These are phyloP conservation scores for Flueggea neowawraea DNA, from an alignment of 441 rosid genomes.

Conservation along the genomic window DNA sequence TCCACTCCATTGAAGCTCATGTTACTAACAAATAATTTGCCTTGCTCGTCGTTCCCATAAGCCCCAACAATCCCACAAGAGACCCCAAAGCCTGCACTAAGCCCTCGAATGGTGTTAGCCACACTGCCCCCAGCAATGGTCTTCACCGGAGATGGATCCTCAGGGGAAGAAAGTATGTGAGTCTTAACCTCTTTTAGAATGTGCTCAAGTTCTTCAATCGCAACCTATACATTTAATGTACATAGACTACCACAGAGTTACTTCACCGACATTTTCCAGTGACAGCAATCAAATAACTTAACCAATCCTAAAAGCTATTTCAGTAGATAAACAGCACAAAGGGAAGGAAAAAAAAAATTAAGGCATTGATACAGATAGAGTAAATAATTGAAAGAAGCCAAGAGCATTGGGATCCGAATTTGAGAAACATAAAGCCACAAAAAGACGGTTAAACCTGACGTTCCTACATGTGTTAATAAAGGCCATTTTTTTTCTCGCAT, in stretches of 20 bases:
- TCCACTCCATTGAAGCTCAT: conserved; percentile 75
- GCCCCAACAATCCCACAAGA: conserved; percentile 79
- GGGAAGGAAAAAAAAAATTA: too few relatives aligned
- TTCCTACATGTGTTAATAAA: too few relatives aligned
- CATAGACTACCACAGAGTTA: neutral
- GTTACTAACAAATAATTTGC: conserved; percentile 52
- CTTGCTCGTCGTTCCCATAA: conserved; percentile 84
- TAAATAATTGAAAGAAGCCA: too few relatives aligned
- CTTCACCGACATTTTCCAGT: too few relatives aligned
- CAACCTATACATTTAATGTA: conserved; percentile 29
- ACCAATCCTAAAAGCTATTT: too few relatives aligned
- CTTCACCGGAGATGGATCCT: conserved; percentile 35
- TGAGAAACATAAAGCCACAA: too few relatives aligned
- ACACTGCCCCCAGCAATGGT: conserved; percentile 96
- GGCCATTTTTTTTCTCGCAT: too few relatives aligned
- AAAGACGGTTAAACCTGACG: neutral
- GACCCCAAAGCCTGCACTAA: conserved; percentile 77
- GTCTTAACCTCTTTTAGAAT: conserved; percentile 56
- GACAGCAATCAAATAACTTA: too few relatives aligned
- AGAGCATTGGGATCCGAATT: too few relatives aligned
- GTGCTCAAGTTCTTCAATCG: conserved; percentile 54
- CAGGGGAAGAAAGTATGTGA: conserved; percentile 35
- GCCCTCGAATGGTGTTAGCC: conserved; percentile 85
- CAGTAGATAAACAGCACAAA: too few relatives aligned
- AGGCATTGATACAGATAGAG: too few relatives aligned